Evolutionary conservation across 2,329 filamentous ascomycete species (phyloP).

Genomic region (Penicillium capsulatum): DNA sequence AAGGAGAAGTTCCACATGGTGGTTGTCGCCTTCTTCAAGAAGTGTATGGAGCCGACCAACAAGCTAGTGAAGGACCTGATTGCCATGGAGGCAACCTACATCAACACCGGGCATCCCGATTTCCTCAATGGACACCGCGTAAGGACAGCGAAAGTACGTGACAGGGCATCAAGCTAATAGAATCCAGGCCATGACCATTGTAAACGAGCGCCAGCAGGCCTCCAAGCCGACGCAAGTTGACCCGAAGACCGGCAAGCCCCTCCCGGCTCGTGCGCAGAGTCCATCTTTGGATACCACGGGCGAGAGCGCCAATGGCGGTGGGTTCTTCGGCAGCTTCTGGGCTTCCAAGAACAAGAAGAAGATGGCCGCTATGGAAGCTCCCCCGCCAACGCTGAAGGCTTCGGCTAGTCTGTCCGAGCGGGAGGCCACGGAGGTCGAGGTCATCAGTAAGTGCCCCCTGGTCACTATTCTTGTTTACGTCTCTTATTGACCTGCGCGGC

Average conservation of each 20-base stretch:
- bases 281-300: conserved; percentile 63
- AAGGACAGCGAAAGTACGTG: conserved; percentile 31
- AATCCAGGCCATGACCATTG: conserved; percentile 82
- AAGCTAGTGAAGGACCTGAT: conserved; percentile 93
- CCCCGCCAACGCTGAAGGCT: conserved; percentile 87
- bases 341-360: conserved; percentile 99
- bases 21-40: conserved; percentile 94
- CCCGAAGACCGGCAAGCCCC: conserved; percentile 95
- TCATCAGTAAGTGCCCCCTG: conserved; percentile 72
- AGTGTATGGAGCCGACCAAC: conserved; percentile 96
- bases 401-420: conserved; percentile 91
- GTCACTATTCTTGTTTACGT: conserved; percentile 3
- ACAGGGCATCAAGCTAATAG: conserved; percentile 18
- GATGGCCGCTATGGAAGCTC: conserved; percentile 98
- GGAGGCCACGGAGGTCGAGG: conserved; percentile 92
- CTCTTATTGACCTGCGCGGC: conserved; percentile 16
- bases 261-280: conserved; percentile 72
- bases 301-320: conserved; percentile 56
- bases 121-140: conserved; percentile 92
- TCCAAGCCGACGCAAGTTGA: conserved; percentile 91
- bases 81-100: conserved; percentile 91
- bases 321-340: conserved; percentile 98
- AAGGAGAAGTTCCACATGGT: conserved; percentile 97
- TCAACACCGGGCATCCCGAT: conserved; percentile 97
- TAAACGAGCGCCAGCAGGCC: conserved; percentile 79